These are phyloP conservation scores for Sporisorium graminicola DNA, from an alignment of 1,284 basidiomycete genomes.

Conservation along the genomic window DNA sequence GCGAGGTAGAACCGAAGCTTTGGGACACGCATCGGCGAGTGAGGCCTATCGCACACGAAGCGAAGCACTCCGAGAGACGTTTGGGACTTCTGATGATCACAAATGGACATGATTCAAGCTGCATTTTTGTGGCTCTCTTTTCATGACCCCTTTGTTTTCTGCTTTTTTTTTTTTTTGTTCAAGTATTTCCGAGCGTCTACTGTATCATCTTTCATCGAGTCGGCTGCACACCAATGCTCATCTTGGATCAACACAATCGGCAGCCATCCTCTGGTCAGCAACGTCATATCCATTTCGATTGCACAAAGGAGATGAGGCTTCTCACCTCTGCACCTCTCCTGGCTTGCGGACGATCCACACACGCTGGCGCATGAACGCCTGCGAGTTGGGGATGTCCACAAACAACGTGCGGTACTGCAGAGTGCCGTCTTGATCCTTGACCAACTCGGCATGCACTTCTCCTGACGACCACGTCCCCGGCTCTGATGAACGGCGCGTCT, in stretches of 20 bases:
- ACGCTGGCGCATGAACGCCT: slow-evolving; percentile 46
- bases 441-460: slow-evolving; percentile 61
- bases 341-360: slow-evolving; percentile 52
- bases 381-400: slow-evolving; percentile 59
- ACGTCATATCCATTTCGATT: not conserved
- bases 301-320: not conserved
- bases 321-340: slow-evolving; percentile 53
- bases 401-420: slow-evolving; percentile 59
- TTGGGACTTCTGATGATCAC: not conserved
- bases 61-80: not conserved
- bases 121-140: not conserved
- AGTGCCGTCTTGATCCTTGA: slow-evolving; percentile 59
- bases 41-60: not conserved
- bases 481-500: slow-evolving; percentile 21
- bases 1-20: not conserved
- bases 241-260: no score
- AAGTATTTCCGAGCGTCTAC: no score
- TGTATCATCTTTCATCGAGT: no score
- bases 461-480: slow-evolving; percentile 61
- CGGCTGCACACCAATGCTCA: no score
- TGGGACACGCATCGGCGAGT: not conserved
- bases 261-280: not conserved
- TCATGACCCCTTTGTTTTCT: no score
- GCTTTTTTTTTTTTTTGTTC: no score
- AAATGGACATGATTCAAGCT: not conserved